Percentiles rank a stretch among this genome's conserved stretches.
phyloP scores from a whole-genome alignment of 768 basidiomycete species.

The Kwoniella mangroviensis region DNA sequence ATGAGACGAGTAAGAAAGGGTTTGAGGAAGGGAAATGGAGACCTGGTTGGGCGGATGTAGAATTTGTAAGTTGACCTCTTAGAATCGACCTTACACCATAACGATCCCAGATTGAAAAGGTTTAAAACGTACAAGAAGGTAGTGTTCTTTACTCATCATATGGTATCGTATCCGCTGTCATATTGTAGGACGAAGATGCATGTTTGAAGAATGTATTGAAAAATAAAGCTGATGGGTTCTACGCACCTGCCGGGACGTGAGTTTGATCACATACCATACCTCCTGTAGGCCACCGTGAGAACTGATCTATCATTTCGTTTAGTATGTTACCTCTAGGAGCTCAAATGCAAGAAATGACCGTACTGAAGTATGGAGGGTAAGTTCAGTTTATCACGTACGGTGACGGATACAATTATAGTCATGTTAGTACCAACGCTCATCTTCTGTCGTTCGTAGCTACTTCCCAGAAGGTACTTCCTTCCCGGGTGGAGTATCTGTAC shows the following conservation, averaged over 20 bases:
- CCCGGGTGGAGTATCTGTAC: slow-evolving; percentile 53
- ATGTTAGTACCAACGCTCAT: no score
- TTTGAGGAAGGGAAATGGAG: slow-evolving; percentile 46
- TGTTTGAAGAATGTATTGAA: slow-evolving; percentile 49
- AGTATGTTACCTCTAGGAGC: slow-evolving; percentile 55
- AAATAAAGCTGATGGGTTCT: slow-evolving; percentile 47
- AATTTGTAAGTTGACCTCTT: slow-evolving; percentile 43
- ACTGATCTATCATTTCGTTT: not conserved
- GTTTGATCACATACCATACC: slow-evolving; percentile 9
- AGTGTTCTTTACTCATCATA: no score
- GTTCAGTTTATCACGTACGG: not conserved
- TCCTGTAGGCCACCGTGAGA: not conserved
- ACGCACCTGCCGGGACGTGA: slow-evolving; percentile 50
- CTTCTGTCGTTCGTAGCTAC: slow-evolving; percentile 29
- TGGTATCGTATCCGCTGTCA: no score
- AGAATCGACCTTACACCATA: no score
- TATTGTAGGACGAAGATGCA: slow-evolving; percentile 45
- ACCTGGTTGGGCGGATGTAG: slow-evolving; percentile 51
- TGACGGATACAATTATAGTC: no score
- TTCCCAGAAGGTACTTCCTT: slow-evolving; percentile 56
- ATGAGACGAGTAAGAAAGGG: slow-evolving; percentile 35
- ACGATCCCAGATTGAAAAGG: no score
- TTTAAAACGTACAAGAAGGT: no score
- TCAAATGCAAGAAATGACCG: slow-evolving; percentile 51
- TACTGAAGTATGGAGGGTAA: slow-evolving; percentile 55